Evolutionary conservation across 495 filamentous ascomycete species (phyloP).

Genomic region (Pyrenula aspistea): DNA sequence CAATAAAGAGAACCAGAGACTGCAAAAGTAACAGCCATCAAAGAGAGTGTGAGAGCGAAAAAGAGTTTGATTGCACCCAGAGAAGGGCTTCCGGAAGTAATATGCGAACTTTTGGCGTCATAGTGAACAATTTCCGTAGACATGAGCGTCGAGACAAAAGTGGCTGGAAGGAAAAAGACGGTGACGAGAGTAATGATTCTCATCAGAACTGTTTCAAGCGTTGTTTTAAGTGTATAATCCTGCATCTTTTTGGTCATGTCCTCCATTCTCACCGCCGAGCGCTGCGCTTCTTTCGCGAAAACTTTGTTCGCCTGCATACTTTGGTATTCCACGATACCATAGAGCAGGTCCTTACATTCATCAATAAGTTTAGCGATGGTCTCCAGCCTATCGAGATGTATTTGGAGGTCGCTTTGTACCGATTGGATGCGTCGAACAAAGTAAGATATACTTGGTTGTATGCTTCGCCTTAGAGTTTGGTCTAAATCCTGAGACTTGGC

Average conservation of each 20-base stretch:
- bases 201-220: conserved; percentile 19
- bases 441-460: conserved; percentile 4
- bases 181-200: conserved; percentile 29
- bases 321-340: conserved; percentile 15
- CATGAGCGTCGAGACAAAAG: conserved; percentile 26
- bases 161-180: conserved; percentile 29
- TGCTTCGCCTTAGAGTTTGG: conserved; percentile 2
- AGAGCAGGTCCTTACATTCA: conserved; percentile 16
- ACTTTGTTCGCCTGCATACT: conserved; percentile 17
- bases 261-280: conserved; percentile 19
- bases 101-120: conserved; percentile 2
- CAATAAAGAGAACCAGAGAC: not conserved
- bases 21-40: conserved; percentile 4
- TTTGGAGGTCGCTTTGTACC: conserved; percentile 15
- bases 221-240: conserved; percentile 10
- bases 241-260: conserved; percentile 15
- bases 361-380: conserved; percentile 13
- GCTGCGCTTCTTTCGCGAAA: conserved; percentile 15
- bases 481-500: conserved; percentile 3
- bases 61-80: conserved; percentile 8
- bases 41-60: conserved; percentile 5
- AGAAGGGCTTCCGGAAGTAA: conserved; percentile 2
- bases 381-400: conserved; percentile 14
- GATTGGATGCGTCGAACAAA: conserved; percentile 11
- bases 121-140: conserved; percentile 17